Conservation (phyloP, 495 filamentous ascomycete species). For the Podospora appendiculata region DNA sequence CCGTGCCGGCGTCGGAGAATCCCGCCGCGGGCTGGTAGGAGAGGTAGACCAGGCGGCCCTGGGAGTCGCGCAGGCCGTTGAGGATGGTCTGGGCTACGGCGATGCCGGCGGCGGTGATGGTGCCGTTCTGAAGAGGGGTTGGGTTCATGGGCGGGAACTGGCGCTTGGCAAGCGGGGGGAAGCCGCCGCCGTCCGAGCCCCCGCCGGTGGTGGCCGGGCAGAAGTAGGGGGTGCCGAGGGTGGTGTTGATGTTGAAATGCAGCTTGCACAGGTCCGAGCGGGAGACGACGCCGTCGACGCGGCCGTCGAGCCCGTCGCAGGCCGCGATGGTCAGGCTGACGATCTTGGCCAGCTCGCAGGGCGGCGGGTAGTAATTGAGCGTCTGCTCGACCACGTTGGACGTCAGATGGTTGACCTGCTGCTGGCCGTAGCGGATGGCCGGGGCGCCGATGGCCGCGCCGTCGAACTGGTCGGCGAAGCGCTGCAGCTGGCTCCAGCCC, state of each 20-base stretch:
- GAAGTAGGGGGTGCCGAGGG: conserved; percentile 40
- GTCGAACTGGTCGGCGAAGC: conserved; percentile 44
- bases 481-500: conserved; percentile 47
- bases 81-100: conserved; percentile 33
- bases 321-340: conserved; percentile 45
- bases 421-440: conserved; percentile 44
- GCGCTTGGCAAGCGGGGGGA: neutral
- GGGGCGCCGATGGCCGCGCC: conserved; percentile 44
- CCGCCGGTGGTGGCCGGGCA: conserved; percentile 29
- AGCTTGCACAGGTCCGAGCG: conserved; percentile 45
- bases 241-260: conserved; percentile 36
- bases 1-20: conserved; percentile 35
- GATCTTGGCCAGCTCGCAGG: conserved; percentile 46
- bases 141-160: neutral
- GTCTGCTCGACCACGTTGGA: conserved; percentile 38
- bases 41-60: conserved; percentile 39
- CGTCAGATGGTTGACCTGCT: conserved; percentile 45
- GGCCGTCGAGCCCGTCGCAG: conserved; percentile 46
- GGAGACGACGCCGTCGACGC: conserved; percentile 43
- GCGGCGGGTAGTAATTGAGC: conserved; percentile 42
- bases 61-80: conserved; percentile 36
- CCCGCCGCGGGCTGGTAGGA: conserved; percentile 34
- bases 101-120: conserved; percentile 29
- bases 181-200: neutral
- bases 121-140: conserved; percentile 38